phyloP scores from a whole-genome alignment of 495 filamentous ascomycete genomes.

The Lasiosphaeria miniovina region DNA sequence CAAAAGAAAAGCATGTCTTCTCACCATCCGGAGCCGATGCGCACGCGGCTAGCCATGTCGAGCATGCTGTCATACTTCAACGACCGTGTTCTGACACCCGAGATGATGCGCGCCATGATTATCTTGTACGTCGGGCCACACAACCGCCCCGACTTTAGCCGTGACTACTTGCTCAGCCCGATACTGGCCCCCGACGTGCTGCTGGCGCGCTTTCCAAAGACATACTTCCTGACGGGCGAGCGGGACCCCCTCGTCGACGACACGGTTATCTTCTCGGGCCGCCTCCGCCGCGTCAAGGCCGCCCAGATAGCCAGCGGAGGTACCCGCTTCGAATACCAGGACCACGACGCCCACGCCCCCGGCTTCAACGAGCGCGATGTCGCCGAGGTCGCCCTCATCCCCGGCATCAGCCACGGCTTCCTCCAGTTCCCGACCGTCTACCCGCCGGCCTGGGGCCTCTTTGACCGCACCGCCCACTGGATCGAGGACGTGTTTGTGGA shows the following conservation, averaged over 20 bases:
- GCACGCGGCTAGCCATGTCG: conserved; percentile 83
- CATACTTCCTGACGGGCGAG: conserved; percentile 90
- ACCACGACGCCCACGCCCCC: conserved; percentile 21
- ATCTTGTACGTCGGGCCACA: conserved; percentile 95
- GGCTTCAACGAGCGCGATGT: conserved; percentile 72
- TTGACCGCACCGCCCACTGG: conserved; percentile 73
- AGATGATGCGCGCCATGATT: conserved; percentile 99
- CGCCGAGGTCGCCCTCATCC: conserved; percentile 79
- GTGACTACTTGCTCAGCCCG: conserved; percentile 85
- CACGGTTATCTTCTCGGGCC: conserved; percentile 90
- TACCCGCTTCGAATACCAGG: conserved; percentile 28
- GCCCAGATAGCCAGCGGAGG: conserved; percentile 45
- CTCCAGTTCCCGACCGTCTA: conserved; percentile 84
- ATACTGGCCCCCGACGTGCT: conserved; percentile 83
- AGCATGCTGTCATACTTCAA: conserved; percentile 98
- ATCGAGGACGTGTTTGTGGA: conserved; percentile 68
- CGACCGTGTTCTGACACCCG: conserved; percentile 89
- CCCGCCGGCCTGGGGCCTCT: conserved; percentile 80
- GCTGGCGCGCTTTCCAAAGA: conserved; percentile 81
- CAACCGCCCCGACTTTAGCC: conserved; percentile 85
- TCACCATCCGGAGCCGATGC: conserved; percentile 63
- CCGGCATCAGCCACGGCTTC: conserved; percentile 88
- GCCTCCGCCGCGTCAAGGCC: conserved; percentile 77
- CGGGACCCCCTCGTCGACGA: conserved; percentile 95
- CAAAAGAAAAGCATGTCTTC: conserved; percentile 26